Evolutionary conservation across 441 rosid genomes (phyloP).

Genomic region (Rhodomyrtus psidioides): DNA sequence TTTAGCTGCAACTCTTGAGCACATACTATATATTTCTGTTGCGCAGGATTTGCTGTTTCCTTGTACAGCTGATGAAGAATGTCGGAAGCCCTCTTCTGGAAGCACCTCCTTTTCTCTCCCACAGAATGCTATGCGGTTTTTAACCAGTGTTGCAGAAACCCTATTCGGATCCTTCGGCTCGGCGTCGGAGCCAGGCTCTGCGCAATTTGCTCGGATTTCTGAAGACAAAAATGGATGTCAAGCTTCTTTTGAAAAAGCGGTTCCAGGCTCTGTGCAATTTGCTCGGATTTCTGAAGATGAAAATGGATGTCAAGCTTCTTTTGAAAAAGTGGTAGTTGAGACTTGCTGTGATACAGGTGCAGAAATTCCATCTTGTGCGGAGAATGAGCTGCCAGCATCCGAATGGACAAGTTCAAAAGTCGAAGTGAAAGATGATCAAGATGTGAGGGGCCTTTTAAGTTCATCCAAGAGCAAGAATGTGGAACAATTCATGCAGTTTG

Average conservation of each 20-base stretch:
- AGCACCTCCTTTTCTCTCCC: slow-evolving; percentile 45
- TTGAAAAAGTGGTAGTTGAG: slow-evolving; percentile 24
- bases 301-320: slow-evolving; percentile 19
- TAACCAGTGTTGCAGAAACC: slow-evolving; percentile 43
- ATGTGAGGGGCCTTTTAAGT: slow-evolving; percentile 12
- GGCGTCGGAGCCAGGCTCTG: slow-evolving; percentile 24
- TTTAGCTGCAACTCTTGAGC: neutral
- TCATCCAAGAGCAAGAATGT: slow-evolving; percentile 7
- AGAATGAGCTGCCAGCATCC: slow-evolving; percentile 13
- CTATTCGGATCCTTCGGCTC: slow-evolving; percentile 50
- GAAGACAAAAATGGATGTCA: slow-evolving; percentile 28
- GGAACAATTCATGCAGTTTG: slow-evolving; percentile 51
- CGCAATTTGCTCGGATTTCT: slow-evolving; percentile 21
- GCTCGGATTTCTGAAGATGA: slow-evolving; percentile 25
- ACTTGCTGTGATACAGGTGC: slow-evolving; percentile 15
- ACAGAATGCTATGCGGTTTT: slow-evolving; percentile 58
- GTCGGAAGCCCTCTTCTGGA: slow-evolving; percentile 19
- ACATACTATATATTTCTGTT: slow-evolving; percentile 9
- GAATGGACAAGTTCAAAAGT: slow-evolving; percentile 8
- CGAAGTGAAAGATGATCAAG: slow-evolving; percentile 22
- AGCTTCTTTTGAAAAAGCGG: slow-evolving; percentile 21
- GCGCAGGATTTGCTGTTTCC: slow-evolving; percentile 41
- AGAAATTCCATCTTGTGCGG: slow-evolving; percentile 25
- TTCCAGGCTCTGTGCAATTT: slow-evolving; percentile 25
- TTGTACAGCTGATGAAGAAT: slow-evolving; percentile 21